Conservation (phyloP, 1,284 basidiomycete species). For the Leccinum proximum region DNA sequence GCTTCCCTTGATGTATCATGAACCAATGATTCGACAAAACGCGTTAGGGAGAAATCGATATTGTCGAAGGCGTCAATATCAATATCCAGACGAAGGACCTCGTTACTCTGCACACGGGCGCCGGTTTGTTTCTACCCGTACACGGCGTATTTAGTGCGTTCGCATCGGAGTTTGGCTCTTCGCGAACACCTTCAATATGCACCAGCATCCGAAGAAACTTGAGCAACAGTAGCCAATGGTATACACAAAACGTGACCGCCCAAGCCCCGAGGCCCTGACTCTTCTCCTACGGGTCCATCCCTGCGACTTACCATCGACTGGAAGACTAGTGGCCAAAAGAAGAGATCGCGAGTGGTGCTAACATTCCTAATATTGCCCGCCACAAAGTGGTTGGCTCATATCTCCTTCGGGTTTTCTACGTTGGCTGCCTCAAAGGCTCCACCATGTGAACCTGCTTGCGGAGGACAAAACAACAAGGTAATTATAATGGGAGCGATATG, state of each 20-base stretch:
- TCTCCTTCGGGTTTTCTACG: not conserved
- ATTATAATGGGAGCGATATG: not conserved
- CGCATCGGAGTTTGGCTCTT: not conserved
- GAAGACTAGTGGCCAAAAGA: not conserved
- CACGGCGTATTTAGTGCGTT: not conserved
- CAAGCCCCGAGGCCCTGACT: not conserved
- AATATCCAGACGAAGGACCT: constrained; percentile 54
- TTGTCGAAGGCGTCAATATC: constrained; percentile 54
- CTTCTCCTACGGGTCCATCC: not conserved
- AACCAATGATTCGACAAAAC: not conserved
- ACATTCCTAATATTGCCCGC: not conserved
- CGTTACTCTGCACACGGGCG: constrained; percentile 62
- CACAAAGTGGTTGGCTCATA: not conserved
- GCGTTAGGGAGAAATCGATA: constrained; percentile 54
- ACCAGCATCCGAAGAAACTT: not conserved
- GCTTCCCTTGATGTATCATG: not conserved
- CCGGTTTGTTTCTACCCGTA: constrained; percentile 14
- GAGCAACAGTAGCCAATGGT: not conserved
- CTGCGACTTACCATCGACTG: not conserved
- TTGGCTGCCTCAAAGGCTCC: not conserved
- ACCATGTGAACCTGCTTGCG: not conserved
- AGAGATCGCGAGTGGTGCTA: not conserved
- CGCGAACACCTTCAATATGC: not conserved
- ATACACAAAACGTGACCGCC: not conserved
- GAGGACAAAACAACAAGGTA: not conserved